These are phyloP conservation scores for Solanum pimpinellifolium DNA, from an alignment of 257 asterid species.

Conservation along the genomic window DNA sequence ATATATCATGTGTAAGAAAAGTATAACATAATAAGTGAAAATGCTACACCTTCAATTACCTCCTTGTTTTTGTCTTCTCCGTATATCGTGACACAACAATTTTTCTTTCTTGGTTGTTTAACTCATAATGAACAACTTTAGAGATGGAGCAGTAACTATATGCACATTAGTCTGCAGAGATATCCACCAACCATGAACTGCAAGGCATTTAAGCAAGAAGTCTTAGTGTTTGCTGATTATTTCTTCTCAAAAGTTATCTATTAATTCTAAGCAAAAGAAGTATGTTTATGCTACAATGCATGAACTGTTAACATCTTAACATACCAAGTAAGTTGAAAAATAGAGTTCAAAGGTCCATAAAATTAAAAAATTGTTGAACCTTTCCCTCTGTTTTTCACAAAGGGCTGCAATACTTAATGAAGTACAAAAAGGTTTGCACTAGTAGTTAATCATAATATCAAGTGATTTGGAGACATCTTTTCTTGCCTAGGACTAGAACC, in stretches of 20 bases:
- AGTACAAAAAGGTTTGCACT: not conserved
- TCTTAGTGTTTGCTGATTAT: too few species aligned
- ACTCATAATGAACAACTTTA: slow-evolving; percentile 29
- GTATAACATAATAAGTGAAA: not conserved
- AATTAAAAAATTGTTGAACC: not conserved
- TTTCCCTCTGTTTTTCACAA: too few species aligned
- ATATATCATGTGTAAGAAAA: not conserved
- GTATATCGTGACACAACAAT: slow-evolving; percentile 63
- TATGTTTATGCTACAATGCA: not conserved
- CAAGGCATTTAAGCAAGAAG: not conserved
- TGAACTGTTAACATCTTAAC: not conserved
- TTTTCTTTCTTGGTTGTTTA: slow-evolving; percentile 71
- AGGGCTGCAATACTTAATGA: not conserved
- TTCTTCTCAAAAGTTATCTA: too few species aligned
- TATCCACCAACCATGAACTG: not conserved
- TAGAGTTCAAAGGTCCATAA: not conserved
- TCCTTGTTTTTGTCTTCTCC: slow-evolving; percentile 78
- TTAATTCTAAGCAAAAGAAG: not conserved
- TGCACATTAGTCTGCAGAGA: not conserved
- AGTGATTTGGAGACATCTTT: not conserved
- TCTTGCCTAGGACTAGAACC: not conserved
- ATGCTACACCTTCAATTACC: slow-evolving; percentile 24
- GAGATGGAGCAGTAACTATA: not conserved
- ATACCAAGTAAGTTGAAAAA: not conserved
- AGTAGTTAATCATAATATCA: not conserved